Evolutionary conservation across 1,284 basidiomycete genomes (phyloP).

Genomic region (Grifola frondosa): DNA sequence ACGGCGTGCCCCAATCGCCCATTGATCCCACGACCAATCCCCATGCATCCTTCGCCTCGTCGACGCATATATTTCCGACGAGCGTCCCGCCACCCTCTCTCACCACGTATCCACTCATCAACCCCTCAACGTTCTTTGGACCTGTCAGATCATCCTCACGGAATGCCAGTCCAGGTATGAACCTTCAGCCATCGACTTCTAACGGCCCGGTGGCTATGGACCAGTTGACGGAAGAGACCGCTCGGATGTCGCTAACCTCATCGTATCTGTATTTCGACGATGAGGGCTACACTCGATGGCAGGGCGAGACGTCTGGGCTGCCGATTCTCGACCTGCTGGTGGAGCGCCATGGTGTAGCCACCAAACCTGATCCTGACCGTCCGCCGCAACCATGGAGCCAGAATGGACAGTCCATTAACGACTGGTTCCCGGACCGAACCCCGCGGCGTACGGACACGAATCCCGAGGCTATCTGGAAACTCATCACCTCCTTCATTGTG

Average conservation of each 20-base stretch:
- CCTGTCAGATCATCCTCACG: constrained; percentile 40
- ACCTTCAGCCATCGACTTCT: constrained; percentile 6
- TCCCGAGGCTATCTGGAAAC: constrained; percentile 73
- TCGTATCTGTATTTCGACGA: constrained; percentile 83
- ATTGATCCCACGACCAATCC: constrained; percentile 43
- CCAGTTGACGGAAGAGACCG: constrained; percentile 53
- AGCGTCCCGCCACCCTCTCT: constrained; percentile 75
- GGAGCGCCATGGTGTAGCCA: constrained; percentile 45
- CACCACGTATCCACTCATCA: constrained; percentile 70
- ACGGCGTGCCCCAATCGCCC: constrained; percentile 25
- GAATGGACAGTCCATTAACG: constrained; percentile 34
- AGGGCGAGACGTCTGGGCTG: constrained; percentile 87
- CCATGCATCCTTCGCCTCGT: constrained; percentile 52
- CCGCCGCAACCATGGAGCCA: constrained; percentile 23
- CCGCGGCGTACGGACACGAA: constrained; percentile 74
- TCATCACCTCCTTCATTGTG: constrained; percentile 73
- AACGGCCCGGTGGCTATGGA: constrained; percentile 35
- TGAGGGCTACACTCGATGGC: constrained; percentile 81
- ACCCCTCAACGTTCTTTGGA: constrained; percentile 75
- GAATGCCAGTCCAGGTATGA: constrained; percentile 44
- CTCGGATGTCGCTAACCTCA: constrained; percentile 62
- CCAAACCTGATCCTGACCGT: constrained; percentile 36
- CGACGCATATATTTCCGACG: constrained; percentile 51
- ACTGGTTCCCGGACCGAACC: constrained; percentile 80
- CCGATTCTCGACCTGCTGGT: constrained; percentile 81